Evolutionary conservation across 2,329 filamentous ascomycete species (phyloP).

Genomic region (Pseudogymnoascus sp.): DNA sequence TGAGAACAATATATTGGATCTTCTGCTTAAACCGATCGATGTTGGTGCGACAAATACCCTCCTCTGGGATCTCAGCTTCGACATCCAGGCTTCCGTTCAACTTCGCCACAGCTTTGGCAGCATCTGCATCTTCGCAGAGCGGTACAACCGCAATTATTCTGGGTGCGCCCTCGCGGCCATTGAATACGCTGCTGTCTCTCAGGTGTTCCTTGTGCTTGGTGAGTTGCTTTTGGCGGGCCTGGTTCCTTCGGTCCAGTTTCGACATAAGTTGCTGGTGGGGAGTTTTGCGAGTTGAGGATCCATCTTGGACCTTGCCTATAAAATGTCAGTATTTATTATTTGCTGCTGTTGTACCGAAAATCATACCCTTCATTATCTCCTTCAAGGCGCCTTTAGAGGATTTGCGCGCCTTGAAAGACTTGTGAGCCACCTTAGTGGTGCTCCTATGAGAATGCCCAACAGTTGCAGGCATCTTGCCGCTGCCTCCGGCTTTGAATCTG

Average conservation of each 20-base stretch:
- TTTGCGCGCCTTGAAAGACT: slow-evolving; percentile 88
- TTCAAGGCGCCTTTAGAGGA: slow-evolving; percentile 81
- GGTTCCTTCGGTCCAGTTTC: slow-evolving; percentile 90
- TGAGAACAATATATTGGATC: slow-evolving; percentile 71
- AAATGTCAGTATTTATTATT: slow-evolving; percentile 10
- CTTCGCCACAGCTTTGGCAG: slow-evolving; percentile 55
- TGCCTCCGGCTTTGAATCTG: slow-evolving; percentile 76
- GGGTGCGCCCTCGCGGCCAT: slow-evolving; percentile 78
- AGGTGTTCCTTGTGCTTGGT: slow-evolving; percentile 77
- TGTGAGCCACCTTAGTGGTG: slow-evolving; percentile 82
- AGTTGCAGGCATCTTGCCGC: slow-evolving; percentile 65
- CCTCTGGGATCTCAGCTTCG: slow-evolving; percentile 52
- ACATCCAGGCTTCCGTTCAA: slow-evolving; percentile 77
- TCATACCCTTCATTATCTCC: slow-evolving; percentile 71
- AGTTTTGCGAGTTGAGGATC: slow-evolving; percentile 71
- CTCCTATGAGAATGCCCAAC: slow-evolving; percentile 79
- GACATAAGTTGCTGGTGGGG: slow-evolving; percentile 96
- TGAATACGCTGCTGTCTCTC: slow-evolving; percentile 71
- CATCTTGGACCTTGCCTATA: slow-evolving; percentile 67
- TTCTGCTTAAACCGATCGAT: slow-evolving; percentile 94
- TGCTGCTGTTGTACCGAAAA: slow-evolving; percentile 4
- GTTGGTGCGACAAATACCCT: slow-evolving; percentile 53
- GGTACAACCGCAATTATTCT: slow-evolving; percentile 84
- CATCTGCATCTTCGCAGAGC: slow-evolving; percentile 65
- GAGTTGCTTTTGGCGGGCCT: slow-evolving; percentile 81